Evolutionary conservation across 108 stramenopile genomes (phyloP).

Genomic region (Stephanodiscus minutulus): DNA sequence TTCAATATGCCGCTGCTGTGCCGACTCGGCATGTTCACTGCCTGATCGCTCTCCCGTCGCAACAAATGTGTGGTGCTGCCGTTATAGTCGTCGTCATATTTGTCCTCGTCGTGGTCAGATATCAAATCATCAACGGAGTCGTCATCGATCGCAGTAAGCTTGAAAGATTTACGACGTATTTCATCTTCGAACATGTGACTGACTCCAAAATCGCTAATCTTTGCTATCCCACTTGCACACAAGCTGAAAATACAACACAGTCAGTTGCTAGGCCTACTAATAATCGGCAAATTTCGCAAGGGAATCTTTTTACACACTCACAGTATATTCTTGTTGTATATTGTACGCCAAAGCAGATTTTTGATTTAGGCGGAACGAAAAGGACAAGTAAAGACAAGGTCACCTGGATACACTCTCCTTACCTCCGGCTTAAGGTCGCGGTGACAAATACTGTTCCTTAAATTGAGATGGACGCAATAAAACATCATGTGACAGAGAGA

Average conservation of each 20-base stretch:
- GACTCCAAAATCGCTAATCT: slow-evolving; percentile 90
- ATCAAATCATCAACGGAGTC: slow-evolving; percentile 13
- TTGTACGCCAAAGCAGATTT: background rate
- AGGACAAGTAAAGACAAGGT: background rate
- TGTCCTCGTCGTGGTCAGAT: slow-evolving; percentile 9
- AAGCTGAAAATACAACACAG: slow-evolving; percentile 23
- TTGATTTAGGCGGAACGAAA: background rate
- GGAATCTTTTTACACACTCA: slow-evolving; percentile 2
- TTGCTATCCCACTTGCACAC: slow-evolving; percentile 69
- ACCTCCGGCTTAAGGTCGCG: slow-evolving; percentile 87
- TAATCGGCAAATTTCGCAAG: background rate
- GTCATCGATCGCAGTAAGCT: slow-evolving; percentile 2
- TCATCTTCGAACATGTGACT: slow-evolving; percentile 86
- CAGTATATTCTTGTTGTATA: slow-evolving; percentile 17
- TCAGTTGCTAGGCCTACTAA: background rate
- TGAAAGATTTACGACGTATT: slow-evolving; percentile 15
- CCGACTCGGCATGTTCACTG: slow-evolving; percentile 65
- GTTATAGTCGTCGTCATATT: slow-evolving; percentile 1
- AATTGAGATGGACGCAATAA: background rate
- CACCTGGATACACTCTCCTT: slow-evolving; percentile 3
- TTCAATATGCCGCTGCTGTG: slow-evolving; percentile 63
- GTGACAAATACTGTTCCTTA: slow-evolving; percentile 81
- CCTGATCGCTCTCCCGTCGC: slow-evolving; percentile 45
- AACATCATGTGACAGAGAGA: background rate
- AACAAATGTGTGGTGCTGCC: slow-evolving; percentile 14